phyloP scores from a whole-genome alignment of 768 basidiomycete genomes.

The Phanerodontia chrysosporium region DNA sequence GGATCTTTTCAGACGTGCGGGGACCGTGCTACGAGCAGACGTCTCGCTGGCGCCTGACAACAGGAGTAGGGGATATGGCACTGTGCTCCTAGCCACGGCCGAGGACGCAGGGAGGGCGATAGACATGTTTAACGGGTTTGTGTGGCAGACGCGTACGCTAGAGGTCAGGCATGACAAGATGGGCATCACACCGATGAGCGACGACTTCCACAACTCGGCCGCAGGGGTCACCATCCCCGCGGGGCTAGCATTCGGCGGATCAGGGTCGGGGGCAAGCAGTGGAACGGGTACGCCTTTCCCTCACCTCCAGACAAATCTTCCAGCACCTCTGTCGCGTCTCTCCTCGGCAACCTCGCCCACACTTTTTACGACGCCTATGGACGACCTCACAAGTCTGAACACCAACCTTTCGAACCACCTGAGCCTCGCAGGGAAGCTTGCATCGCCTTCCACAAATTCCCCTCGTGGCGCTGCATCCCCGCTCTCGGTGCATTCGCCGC shows the following conservation, averaged over 20 bases:
- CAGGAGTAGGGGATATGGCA: constrained; percentile 89
- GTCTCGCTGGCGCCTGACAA: constrained; percentile 72
- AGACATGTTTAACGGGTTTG: constrained; percentile 93
- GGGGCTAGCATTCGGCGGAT: background rate
- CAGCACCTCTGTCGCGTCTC: background rate
- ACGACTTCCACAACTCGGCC: background rate
- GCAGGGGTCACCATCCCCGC: background rate
- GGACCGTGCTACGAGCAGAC: constrained; percentile 56
- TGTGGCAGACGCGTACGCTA: constrained; percentile 91
- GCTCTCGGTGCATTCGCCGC: background rate
- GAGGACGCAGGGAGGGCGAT: constrained; percentile 94
- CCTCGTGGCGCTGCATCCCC: background rate
- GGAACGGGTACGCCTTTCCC: constrained; percentile 2
- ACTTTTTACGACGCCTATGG: background rate
- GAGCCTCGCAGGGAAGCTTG: background rate
- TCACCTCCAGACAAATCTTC: background rate
- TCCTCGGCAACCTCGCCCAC: background rate
- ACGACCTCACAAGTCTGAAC: background rate
- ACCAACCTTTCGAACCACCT: background rate
- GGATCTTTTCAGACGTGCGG: constrained; percentile 93
- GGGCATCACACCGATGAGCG: constrained; percentile 17
- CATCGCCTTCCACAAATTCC: background rate
- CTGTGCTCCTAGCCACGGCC: constrained; percentile 89
- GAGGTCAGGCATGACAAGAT: constrained; percentile 90
- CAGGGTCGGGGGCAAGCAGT: background rate